These are phyloP conservation scores for Sophora flavescens DNA, from an alignment of 306 rosid species.

Conservation along the genomic window DNA sequence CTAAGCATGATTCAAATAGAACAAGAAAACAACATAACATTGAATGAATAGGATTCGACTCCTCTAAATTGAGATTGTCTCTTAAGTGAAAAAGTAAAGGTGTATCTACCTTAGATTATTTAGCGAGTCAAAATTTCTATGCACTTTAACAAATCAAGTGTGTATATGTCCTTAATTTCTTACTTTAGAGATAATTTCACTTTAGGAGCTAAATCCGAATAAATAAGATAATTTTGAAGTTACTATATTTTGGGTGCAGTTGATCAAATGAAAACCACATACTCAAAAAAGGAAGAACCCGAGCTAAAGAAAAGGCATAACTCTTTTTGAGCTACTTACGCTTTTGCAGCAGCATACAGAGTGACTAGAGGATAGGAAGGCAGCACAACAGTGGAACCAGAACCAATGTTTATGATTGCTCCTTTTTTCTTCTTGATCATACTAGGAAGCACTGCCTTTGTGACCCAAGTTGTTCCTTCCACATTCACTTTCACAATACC, in stretches of 20 bases:
- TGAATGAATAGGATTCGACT: too few relatives aligned
- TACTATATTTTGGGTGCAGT: background rate
- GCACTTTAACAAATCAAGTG: too few relatives aligned
- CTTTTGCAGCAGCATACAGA: constrained; percentile 68
- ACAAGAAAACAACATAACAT: too few relatives aligned
- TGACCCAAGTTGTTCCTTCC: constrained; percentile 60
- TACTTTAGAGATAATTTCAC: too few relatives aligned
- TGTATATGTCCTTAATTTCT: too few relatives aligned
- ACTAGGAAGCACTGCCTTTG: constrained; percentile 54
- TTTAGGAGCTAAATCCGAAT: background rate
- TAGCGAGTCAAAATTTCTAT: too few relatives aligned
- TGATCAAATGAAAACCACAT: background rate
- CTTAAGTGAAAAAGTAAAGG: too few relatives aligned
- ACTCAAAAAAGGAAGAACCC: background rate
- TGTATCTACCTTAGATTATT: too few relatives aligned
- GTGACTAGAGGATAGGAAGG: constrained; percentile 60
- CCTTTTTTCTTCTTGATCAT: constrained; percentile 71
- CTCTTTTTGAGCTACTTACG: constrained; percentile 46
- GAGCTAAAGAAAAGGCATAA: background rate
- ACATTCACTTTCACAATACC: constrained; percentile 51
- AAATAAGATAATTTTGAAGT: background rate
- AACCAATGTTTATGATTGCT: constrained; percentile 65
- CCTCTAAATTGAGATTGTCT: too few relatives aligned
- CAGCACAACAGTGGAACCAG: constrained; percentile 51
- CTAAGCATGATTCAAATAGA: too few relatives aligned